phyloP scores from a whole-genome alignment of 139 green algal species.

The Microglena sp. region DNA sequence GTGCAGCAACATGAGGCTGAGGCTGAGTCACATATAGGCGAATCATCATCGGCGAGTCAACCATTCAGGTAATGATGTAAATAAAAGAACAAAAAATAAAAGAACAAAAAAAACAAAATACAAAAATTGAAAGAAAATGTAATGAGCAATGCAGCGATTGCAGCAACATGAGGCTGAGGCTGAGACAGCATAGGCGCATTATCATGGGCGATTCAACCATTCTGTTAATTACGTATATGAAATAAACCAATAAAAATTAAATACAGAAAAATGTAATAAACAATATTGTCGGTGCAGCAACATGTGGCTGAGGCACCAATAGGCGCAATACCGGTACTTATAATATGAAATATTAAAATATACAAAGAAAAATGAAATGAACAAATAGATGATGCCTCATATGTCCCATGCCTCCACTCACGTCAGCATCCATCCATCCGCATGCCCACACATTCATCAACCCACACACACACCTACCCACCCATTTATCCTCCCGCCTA shows the following conservation, averaged over 20 bases:
- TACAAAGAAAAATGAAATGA: too few relatives aligned
- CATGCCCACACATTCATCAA: too few relatives aligned
- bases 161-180: conserved; percentile 71
- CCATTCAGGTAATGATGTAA: conserved; percentile 6
- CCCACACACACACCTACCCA: too few relatives aligned
- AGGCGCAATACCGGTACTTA: too few relatives aligned
- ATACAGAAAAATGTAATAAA: not conserved
- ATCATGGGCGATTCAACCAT: conserved; percentile 36
- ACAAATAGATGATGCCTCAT: too few relatives aligned
- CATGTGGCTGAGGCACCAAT: conserved; percentile 66
- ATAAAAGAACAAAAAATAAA: not conserved
- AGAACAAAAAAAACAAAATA: too few relatives aligned
- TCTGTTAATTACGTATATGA: too few relatives aligned
- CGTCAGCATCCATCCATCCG: too few relatives aligned
- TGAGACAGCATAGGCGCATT: conserved; percentile 52
- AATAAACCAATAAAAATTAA: too few relatives aligned
- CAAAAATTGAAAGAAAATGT: not conserved
- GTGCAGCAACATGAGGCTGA: conserved; percentile 77
- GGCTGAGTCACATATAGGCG: conserved; percentile 51
- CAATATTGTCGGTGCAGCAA: conserved; percentile 51
- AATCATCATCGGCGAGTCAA: conserved; percentile 40
- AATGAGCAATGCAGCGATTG: conserved; percentile 45
- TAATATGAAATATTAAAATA: too few relatives aligned
- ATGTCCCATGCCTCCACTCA: too few relatives aligned
- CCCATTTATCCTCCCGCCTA: too few relatives aligned